Evolutionary conservation across 352 stramenopile genomes (phyloP).

Genomic region (Phytophthora vignae): DNA sequence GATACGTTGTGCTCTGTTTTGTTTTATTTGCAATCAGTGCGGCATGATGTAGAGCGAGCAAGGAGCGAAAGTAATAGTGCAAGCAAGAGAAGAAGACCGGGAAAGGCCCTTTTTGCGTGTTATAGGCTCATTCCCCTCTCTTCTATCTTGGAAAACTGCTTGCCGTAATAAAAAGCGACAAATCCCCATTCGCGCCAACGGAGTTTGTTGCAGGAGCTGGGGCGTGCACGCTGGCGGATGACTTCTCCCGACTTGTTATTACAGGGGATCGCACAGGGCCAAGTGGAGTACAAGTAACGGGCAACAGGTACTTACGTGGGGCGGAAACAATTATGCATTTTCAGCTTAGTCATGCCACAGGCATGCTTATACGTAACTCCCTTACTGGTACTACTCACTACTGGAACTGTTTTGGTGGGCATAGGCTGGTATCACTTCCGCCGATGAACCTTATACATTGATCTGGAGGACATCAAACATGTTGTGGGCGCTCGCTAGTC

Average conservation of each 20-base stretch:
- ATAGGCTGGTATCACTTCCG: conserved; percentile 7
- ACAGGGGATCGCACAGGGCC: neutral
- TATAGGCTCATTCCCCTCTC: conserved; percentile 8
- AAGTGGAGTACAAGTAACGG: neutral
- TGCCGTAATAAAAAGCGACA: conserved; percentile 37
- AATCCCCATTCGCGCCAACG: neutral
- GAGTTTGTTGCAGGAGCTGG: neutral
- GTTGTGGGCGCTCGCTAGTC: neutral
- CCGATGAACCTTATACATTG: neutral
- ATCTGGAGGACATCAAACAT: neutral
- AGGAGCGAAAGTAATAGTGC: conserved; percentile 6
- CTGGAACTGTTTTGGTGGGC: neutral
- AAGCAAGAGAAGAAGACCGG: conserved; percentile 33
- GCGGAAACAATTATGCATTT: neutral
- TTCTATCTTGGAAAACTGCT: conserved; percentile 32
- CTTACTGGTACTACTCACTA: neutral
- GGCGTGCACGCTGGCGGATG: neutral
- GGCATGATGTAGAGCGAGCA: conserved; percentile 42
- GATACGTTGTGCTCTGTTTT: conserved; percentile 11
- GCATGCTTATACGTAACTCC: conserved; percentile 6
- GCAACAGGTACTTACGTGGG: neutral
- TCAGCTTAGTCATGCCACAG: neutral
- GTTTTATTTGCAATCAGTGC: conserved; percentile 31
- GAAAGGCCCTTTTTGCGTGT: conserved; percentile 21
- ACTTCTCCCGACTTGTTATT: neutral